phyloP scores from a whole-genome alignment of 306 rosid genomes.

The Macrotyloma uniflorum region DNA sequence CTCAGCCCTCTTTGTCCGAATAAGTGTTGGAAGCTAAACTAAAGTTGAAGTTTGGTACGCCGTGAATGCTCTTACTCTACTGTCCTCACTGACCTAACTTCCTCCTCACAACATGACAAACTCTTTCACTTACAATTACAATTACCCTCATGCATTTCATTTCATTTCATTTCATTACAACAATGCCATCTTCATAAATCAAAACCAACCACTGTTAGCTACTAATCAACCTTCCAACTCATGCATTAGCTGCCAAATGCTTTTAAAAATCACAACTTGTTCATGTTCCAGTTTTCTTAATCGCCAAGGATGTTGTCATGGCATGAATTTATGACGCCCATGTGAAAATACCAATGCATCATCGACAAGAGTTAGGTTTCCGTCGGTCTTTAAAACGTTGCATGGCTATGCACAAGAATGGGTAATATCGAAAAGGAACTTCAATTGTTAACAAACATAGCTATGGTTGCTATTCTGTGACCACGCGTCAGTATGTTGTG shows the following conservation, averaged over 20 bases:
- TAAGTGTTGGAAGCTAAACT: slow-evolving; percentile 40
- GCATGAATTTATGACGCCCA: slow-evolving; percentile 21
- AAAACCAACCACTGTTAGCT: neutral
- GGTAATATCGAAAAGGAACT: neutral
- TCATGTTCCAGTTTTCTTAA: neutral
- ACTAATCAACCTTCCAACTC: neutral
- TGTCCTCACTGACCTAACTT: slow-evolving; percentile 56
- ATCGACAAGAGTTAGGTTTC: slow-evolving; percentile 25
- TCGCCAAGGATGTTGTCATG: neutral
- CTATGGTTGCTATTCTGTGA: neutral
- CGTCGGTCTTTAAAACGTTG: slow-evolving; percentile 11
- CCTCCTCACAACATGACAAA: slow-evolving; percentile 22
- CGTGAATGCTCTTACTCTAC: slow-evolving; percentile 35
- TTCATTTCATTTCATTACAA: too few species aligned
- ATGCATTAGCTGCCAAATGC: neutral
- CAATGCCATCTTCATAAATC: too few species aligned
- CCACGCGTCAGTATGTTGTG: slow-evolving; percentile 30
- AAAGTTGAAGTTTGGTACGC: slow-evolving; percentile 46
- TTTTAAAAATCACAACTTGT: neutral
- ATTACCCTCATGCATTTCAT: too few species aligned
- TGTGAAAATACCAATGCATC: neutral
- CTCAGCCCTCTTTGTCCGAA: slow-evolving; percentile 37
- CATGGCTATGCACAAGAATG: slow-evolving; percentile 5
- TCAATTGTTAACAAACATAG: slow-evolving; percentile 18
- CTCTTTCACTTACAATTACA: slow-evolving; percentile 11